Conservation (phyloP, 2,329 filamentous ascomycete genomes). For the Zalaria sp. region DNA sequence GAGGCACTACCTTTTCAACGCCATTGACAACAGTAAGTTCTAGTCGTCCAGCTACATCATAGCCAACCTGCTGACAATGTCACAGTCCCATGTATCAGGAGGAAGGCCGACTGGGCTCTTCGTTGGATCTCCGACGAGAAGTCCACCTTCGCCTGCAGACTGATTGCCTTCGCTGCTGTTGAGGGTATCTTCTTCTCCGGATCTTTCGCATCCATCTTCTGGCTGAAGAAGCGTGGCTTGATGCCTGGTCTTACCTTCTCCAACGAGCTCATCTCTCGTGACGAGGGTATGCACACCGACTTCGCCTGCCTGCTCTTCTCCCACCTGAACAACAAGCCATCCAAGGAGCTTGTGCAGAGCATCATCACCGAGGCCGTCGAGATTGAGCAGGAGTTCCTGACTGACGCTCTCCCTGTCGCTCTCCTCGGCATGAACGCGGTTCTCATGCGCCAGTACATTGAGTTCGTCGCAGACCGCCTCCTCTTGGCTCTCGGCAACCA, state of each 20-base stretch:
- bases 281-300: constrained; percentile 98
- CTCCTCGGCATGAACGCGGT: constrained; percentile 95
- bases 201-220: constrained; percentile 98
- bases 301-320: constrained; percentile 96
- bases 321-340: constrained; percentile 86
- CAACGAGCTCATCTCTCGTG: constrained; percentile 98
- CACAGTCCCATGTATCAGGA: constrained; percentile 83
- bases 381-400: constrained; percentile 97
- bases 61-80: constrained; percentile 7
- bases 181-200: constrained; percentile 99
- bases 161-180: constrained; percentile 92
- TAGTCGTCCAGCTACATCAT: neutral
- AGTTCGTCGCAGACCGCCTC: constrained; percentile 95
- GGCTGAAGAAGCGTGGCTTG: constrained; percentile 98
- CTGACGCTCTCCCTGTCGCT: constrained; percentile 81
- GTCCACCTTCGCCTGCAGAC: constrained; percentile 87
- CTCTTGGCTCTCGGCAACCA: constrained; percentile 85
- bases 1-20: constrained; percentile 89
- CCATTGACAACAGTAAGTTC: constrained; percentile 87
- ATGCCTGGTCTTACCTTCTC: constrained; percentile 99
- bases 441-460: constrained; percentile 99
- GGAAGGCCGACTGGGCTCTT: constrained; percentile 97
- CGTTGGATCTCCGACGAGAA: constrained; percentile 88
- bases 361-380: constrained; percentile 89
- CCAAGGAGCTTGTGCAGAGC: constrained; percentile 63